Evolutionary conservation across 306 rosid genomes (phyloP).

Genomic region (Quercus parvula): DNA sequence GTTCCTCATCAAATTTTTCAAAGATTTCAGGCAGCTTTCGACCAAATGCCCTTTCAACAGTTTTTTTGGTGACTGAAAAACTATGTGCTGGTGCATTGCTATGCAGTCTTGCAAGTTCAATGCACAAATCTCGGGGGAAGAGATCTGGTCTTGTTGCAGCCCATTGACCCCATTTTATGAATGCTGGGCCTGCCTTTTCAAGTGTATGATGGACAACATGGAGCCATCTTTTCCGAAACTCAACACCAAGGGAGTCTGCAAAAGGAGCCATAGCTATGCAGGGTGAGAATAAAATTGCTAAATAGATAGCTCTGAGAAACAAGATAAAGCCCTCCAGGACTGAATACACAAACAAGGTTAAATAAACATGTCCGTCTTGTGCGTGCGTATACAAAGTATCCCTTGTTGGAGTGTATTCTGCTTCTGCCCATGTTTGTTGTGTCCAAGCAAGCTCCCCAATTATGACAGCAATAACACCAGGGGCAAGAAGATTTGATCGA

Average conservation of each 20-base stretch:
- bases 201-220: conserved; percentile 50
- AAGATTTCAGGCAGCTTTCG: conserved; percentile 60
- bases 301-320: conserved; percentile 59
- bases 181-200: conserved; percentile 76
- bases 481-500: conserved; percentile 59
- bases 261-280: conserved; percentile 72
- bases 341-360: conserved; percentile 39
- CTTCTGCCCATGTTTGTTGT: conserved; percentile 38
- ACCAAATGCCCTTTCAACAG: conserved; percentile 69
- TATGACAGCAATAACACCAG: conserved; percentile 54
- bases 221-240: conserved; percentile 65
- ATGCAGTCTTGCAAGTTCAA: conserved; percentile 66
- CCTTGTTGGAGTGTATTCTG: conserved; percentile 44
- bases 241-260: conserved; percentile 41
- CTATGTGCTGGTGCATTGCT: conserved; percentile 70
- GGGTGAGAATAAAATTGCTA: conserved; percentile 60
- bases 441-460: conserved; percentile 54
- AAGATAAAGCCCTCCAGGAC: conserved; percentile 51
- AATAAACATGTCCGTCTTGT: conserved; percentile 44
- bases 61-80: conserved; percentile 51
- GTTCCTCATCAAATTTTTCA: conserved; percentile 68
- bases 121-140: conserved; percentile 73
- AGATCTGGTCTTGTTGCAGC: conserved; percentile 86
- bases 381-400: conserved; percentile 40
- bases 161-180: conserved; percentile 94